These are phyloP conservation scores for Hemileccinum rubropunctum DNA, from an alignment of 768 basidiomycete genomes.

Conservation along the genomic window DNA sequence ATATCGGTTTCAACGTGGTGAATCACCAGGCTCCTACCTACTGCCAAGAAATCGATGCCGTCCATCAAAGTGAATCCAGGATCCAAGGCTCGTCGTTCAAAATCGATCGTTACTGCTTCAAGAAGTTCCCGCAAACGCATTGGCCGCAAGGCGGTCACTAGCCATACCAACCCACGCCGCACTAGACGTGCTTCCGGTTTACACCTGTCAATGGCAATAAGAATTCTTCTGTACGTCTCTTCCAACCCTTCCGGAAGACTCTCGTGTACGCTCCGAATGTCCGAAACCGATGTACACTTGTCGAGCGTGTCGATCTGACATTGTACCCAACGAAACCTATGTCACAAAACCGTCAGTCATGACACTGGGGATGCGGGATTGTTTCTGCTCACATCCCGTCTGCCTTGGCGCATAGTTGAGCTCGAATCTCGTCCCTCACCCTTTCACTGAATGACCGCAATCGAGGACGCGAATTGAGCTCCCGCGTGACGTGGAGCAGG, in stretches of 20 bases:
- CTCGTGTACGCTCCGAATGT: constrained; percentile 3
- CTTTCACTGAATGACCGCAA: constrained; percentile 1
- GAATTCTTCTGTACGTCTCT: constrained; percentile 23
- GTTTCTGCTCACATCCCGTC: constrained; percentile 20
- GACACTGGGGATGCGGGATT: background rate
- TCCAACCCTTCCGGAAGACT: constrained; percentile 17
- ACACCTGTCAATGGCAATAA: constrained; percentile 5
- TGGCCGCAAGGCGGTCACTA: constrained; percentile 8
- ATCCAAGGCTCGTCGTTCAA: constrained; percentile 1
- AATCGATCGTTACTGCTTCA: constrained; percentile 7
- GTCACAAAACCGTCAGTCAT: background rate
- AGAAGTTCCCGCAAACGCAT: constrained; percentile 8
- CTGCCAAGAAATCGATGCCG: background rate
- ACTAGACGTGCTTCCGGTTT: background rate
- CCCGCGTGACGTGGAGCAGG: constrained; percentile 1
- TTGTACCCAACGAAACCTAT: constrained; percentile 18
- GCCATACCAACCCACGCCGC: constrained; percentile 10
- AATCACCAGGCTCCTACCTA: constrained; percentile 6
- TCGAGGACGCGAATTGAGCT: constrained; percentile 6
- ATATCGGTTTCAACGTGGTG: constrained; percentile 10
- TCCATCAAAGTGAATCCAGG: background rate
- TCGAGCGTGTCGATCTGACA: constrained; percentile 14
- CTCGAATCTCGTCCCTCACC: constrained; percentile 10
- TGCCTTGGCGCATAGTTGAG: constrained; percentile 4
- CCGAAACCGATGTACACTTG: background rate